Percentiles rank a stretch among this genome's conserved stretches.
Evolutionary conservation across 768 basidiomycete genomes (phyloP).

Genomic region (Dioszegia hungarica): DNA sequence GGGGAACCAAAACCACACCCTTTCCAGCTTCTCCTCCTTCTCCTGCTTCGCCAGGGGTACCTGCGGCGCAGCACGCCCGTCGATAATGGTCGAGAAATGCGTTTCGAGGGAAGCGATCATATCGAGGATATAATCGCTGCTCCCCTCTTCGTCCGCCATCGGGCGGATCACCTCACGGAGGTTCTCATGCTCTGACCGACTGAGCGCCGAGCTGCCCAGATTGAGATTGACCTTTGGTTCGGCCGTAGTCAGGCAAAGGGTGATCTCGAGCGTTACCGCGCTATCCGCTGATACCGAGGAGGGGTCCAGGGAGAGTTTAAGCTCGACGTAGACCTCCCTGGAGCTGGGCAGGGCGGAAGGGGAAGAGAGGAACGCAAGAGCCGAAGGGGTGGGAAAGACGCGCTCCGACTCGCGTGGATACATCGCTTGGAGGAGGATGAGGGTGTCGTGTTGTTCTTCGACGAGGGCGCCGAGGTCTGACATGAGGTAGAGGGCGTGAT

Average conservation of each 20-base stretch:
- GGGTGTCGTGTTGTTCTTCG: slow-evolving; percentile 19
- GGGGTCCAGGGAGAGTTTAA: neutral
- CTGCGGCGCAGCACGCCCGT: neutral
- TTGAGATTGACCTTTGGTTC: neutral
- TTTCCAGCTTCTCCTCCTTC: slow-evolving; percentile 19
- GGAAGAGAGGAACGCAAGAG: neutral
- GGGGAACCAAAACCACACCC: slow-evolving; percentile 51
- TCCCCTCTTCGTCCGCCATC: neutral
- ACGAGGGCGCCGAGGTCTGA: neutral
- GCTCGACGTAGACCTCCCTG: neutral
- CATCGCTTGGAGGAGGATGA: slow-evolving; percentile 39
- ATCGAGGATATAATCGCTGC: neutral
- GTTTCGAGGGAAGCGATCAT: slow-evolving; percentile 12
- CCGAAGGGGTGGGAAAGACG: neutral
- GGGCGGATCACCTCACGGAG: neutral
- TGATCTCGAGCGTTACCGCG: neutral
- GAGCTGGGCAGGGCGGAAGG: neutral
- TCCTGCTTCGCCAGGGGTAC: neutral
- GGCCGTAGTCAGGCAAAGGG: neutral
- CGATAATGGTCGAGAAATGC: neutral
- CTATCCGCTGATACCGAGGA: neutral
- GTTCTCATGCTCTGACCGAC: neutral
- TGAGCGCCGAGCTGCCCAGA: neutral
- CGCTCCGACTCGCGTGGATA: slow-evolving; percentile 40
- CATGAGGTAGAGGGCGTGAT: no score